Conservation (phyloP, 1,139 yeast genomes). For the Candida dubliniensis region DNA sequence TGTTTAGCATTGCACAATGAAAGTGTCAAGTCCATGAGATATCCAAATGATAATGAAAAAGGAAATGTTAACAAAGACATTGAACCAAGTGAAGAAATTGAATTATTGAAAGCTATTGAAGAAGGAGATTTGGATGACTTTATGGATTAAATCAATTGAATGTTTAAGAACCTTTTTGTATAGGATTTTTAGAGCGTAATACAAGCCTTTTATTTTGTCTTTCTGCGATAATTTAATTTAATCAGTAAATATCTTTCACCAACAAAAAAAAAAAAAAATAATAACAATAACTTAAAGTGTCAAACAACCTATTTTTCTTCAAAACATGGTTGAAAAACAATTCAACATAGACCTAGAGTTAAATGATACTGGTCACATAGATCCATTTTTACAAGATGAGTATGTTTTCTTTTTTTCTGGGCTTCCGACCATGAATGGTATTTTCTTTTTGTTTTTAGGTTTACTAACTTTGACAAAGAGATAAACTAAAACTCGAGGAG, state of each 20-base stretch:
- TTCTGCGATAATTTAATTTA: background rate
- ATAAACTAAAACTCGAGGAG: slow-evolving; percentile 38
- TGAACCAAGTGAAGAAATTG: slow-evolving; percentile 43
- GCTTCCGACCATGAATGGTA: background rate
- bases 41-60: slow-evolving; percentile 55
- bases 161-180: background rate
- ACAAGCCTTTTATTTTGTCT: background rate
- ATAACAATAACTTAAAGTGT: background rate
- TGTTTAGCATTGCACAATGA: slow-evolving; percentile 91
- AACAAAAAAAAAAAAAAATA: background rate
- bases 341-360: slow-evolving; percentile 22
- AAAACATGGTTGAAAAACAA: slow-evolving; percentile 15
- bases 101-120: slow-evolving; percentile 48
- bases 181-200: background rate
- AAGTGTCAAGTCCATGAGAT: slow-evolving; percentile 93
- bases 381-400: slow-evolving; percentile 44
- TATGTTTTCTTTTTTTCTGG: no score
- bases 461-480: slow-evolving; percentile 27
- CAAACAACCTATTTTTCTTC: background rate
- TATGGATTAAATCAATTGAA: slow-evolving; percentile 33
- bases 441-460: background rate
- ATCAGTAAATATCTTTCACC: background rate
- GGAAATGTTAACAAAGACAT: slow-evolving; percentile 29
- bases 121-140: slow-evolving; percentile 53
- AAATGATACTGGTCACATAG: slow-evolving; percentile 30